Percentiles rank a stretch among this genome's conserved stretches.
Conservation (phyloP, 1,284 basidiomycete species). For the Papiliotrema fonsecae region DNA sequence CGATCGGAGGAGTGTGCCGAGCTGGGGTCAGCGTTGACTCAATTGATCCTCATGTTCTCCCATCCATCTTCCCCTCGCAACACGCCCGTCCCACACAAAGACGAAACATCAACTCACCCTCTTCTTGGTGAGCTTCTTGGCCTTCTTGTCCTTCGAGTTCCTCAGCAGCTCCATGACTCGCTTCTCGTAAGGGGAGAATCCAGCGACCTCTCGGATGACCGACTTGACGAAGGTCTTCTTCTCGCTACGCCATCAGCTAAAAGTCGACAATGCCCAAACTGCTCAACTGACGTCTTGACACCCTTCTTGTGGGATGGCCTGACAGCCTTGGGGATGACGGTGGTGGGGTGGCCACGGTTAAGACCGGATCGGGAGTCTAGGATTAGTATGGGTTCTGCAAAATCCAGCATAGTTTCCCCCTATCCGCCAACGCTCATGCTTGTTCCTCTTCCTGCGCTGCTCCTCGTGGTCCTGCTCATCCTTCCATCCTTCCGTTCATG, state of each 20-base stretch:
- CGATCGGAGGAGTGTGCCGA: constrained; percentile 90
- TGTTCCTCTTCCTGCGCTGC: too few relatives aligned
- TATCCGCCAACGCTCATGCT: too few relatives aligned
- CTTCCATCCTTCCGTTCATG: neutral
- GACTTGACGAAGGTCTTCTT: constrained; percentile 88
- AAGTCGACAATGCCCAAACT: neutral
- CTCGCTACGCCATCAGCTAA: constrained; percentile 30
- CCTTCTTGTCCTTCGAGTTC: constrained; percentile 99
- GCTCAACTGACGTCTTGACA: constrained; percentile 53
- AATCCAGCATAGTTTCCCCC: too few relatives aligned
- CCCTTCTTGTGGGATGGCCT: constrained; percentile 94
- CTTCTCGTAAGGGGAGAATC: constrained; percentile 98
- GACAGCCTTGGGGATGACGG: constrained; percentile 68
- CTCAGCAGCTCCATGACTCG: constrained; percentile 98
- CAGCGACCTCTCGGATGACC: constrained; percentile 89
- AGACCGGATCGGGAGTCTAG: constrained; percentile 83
- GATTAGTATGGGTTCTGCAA: too few relatives aligned
- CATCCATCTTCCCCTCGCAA: neutral
- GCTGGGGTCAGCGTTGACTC: constrained; percentile 51
- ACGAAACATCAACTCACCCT: constrained; percentile 59
- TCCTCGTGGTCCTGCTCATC: constrained; percentile 1
- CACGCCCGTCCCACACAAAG: neutral
- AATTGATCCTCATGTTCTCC: constrained; percentile 4
- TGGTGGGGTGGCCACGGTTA: constrained; percentile 92
- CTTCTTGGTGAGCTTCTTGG: constrained; percentile 96